Evolutionary conservation across 306 rosid species (phyloP), one percentile per base, ranked within the genome.

Genomic region (Malus sylvestris): DNA sequence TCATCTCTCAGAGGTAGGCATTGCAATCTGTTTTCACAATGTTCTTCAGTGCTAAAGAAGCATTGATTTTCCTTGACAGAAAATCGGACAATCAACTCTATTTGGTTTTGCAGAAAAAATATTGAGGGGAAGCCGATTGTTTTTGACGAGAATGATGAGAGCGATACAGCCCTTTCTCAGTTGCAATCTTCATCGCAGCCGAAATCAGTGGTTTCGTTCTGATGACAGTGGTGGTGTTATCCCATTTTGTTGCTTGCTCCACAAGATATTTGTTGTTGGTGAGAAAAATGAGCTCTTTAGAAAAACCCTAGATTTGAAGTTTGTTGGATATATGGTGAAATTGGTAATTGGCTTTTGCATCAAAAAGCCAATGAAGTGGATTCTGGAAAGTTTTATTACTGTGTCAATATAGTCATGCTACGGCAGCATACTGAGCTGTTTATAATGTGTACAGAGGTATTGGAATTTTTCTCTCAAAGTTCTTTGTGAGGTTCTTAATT

Each of bases 131-230:
- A 85, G 69, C 87, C 88, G 6, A 61, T 91, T 38, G 78, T 73
- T 29, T 92, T 88, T 52, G 93, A 95, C 70, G 97, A 86, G 69
- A 88, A 76, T 27, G 98, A 93, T 52, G 96, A 92, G 81, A 80
- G 74, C 82, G 97, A 89, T 72, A 83, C 91, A 57, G 87, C 91
- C 32, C 71, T 76, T 18, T 84, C 91, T 65, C 85, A 79, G 78
- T 49, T 84, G 80, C 88, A 90, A 73, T 61, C 96, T 59, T 90
- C 94, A 68, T 77, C 81, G 74, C 90, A 83, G 62, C 85, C 87
- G 7, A 87, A 73, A 71, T 79, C 92, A 3, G 85, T 83, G 77
- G 92, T 80, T 60, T 81, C 97, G 6, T 89, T 80, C 79, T 90
- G 89, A 86, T 71, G 68, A 59, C 70, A 68, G 45, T 58, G 59